Evolutionary conservation across 1,284 basidiomycete species (phyloP).

Genomic region (Tetrapyrgos nigripes): DNA sequence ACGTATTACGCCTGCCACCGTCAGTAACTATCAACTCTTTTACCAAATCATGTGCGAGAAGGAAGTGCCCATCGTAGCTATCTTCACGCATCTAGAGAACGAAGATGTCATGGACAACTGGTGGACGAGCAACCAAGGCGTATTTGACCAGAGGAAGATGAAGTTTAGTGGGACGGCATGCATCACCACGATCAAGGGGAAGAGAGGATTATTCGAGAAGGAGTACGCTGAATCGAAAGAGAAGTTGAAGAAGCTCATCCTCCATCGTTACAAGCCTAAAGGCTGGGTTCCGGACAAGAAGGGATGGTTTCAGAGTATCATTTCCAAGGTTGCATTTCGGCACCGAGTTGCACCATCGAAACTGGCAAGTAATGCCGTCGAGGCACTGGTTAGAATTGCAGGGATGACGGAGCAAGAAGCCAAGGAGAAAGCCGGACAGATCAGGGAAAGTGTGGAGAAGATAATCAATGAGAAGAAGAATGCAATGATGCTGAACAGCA

Average conservation of each 20-base stretch:
- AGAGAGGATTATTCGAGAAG: constrained; percentile 21
- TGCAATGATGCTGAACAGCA: too few relatives aligned
- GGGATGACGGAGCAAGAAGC: too few relatives aligned
- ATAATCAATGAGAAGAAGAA: too few relatives aligned
- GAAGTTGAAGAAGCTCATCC: constrained; percentile 4
- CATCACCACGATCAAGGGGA: constrained; percentile 41
- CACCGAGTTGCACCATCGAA: too few relatives aligned
- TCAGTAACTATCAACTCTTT: constrained; percentile 45
- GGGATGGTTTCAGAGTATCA: too few relatives aligned
- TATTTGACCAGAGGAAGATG: constrained; percentile 40
- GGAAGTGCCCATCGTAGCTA: constrained; percentile 43
- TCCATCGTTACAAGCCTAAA: too few relatives aligned
- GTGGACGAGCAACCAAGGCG: constrained; percentile 40
- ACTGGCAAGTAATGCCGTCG: too few relatives aligned
- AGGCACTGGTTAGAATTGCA: too few relatives aligned
- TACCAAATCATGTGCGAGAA: constrained; percentile 36
- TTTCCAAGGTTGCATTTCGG: too few relatives aligned
- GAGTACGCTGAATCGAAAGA: constrained; percentile 18
- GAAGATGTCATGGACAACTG: constrained; percentile 41
- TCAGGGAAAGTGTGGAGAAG: too few relatives aligned
- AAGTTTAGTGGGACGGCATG: constrained; percentile 42
- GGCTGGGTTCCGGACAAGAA: too few relatives aligned
- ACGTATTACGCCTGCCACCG: constrained; percentile 39
- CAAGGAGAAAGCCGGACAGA: too few relatives aligned
- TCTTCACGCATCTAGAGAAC: constrained; percentile 45